These are phyloP conservation scores for Suillus subalutaceus DNA, from an alignment of 768 basidiomycete species.

Conservation along the genomic window DNA sequence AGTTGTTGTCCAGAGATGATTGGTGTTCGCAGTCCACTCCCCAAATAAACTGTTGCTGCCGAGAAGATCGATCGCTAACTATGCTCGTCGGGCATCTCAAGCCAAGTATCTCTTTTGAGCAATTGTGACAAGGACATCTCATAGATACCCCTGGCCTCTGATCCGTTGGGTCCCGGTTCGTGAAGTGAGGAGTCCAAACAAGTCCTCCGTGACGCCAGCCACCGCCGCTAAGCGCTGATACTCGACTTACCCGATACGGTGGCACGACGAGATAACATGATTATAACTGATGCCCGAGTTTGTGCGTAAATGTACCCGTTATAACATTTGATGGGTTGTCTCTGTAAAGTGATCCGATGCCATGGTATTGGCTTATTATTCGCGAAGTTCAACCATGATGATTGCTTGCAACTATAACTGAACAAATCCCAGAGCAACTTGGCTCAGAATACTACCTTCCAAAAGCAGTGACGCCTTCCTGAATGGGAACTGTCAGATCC, in stretches of 20 bases:
- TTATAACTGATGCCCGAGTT: background rate
- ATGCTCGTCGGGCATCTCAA: background rate
- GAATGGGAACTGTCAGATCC: slow-evolving; percentile 14
- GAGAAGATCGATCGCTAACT: background rate
- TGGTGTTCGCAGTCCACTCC: background rate
- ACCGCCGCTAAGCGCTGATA: background rate
- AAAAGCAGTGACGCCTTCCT: slow-evolving; percentile 17
- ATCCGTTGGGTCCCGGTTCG: background rate
- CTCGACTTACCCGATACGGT: background rate
- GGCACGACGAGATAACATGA: background rate
- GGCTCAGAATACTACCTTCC: slow-evolving; percentile 22
- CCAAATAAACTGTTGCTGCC: background rate
- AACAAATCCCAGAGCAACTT: background rate
- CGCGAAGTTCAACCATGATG: background rate
- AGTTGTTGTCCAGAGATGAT: slow-evolving; percentile 4
- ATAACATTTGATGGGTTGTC: background rate
- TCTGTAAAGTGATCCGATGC: background rate
- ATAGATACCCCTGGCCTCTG: background rate
- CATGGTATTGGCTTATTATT: background rate
- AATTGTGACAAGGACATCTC: background rate
- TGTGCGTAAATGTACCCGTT: background rate
- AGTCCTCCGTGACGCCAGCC: background rate
- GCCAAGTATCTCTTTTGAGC: background rate
- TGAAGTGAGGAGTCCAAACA: background rate
- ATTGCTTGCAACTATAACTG: background rate